phyloP scores from a whole-genome alignment of 2,329 filamentous ascomycete species.

The Fusarium subglutinans region DNA sequence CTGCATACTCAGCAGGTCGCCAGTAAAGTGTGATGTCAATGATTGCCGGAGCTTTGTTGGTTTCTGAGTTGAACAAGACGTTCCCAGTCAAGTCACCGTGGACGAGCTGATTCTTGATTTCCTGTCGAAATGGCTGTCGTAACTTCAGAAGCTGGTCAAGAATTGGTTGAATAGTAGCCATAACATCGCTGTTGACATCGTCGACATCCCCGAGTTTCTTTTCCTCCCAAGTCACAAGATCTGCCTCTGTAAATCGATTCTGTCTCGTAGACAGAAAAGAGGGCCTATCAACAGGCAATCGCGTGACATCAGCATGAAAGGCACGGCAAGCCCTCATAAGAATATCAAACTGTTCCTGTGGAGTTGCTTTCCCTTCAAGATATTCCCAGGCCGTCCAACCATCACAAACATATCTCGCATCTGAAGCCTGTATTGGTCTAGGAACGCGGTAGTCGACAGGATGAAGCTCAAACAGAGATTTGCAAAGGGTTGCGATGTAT shows the following conservation, averaged over 20 bases:
- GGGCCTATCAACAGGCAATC: background rate
- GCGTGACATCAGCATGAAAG: background rate
- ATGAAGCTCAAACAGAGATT: background rate
- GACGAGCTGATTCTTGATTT: background rate
- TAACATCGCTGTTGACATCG: background rate
- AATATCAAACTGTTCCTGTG: background rate
- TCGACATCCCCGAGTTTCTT: background rate
- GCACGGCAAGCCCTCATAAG: conserved; percentile 1
- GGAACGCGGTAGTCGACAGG: background rate
- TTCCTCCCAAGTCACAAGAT: conserved; percentile 6
- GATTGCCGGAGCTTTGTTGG: background rate
- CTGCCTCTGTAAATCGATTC: conserved; percentile 7
- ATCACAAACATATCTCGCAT: background rate
- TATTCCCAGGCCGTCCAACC: conserved; percentile 3
- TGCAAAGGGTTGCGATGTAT: background rate
- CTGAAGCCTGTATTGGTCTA: background rate
- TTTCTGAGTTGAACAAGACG: background rate
- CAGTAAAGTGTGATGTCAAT: conserved; percentile 17
- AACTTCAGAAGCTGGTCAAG: background rate
- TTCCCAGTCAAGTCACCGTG: conserved; percentile 17
- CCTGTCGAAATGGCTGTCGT: background rate
- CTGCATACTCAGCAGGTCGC: conserved; percentile 6
- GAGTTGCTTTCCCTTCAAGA: background rate
- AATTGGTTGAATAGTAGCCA: background rate
- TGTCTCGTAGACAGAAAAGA: background rate